Base-by-base conservation (phyloP, 2,329 filamentous ascomycete species). In the Colletotrichum sp. region DNA sequence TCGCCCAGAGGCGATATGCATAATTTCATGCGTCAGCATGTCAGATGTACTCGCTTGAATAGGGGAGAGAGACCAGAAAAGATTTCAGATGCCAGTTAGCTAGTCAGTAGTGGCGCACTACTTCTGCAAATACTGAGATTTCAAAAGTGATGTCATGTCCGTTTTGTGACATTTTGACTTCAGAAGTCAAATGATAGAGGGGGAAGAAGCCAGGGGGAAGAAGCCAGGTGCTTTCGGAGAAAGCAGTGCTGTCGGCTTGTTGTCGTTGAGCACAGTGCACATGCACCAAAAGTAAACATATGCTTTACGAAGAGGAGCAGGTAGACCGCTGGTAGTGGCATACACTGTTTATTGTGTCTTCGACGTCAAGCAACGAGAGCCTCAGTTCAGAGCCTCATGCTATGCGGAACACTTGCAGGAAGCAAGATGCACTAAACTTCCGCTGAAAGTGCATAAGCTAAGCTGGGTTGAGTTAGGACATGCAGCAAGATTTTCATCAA, bases 81-180 rank as follows among this genome's bases (percentile, higher is more conserved):
- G n/a, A 48, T 25, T 8, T 13, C 43, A 22, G n/a, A 52, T 13
- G 10, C 3, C n/a, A 22, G 10, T 22, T 25, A 52, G 43, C 10
- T 13, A 13, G n/a, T 22, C 43, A 13, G n/a, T 52, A 13, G n/a
- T 52, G 10, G n/a, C 5, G n/a, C 43, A 52, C n/a, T 13, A 22
- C 0, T 8, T 8, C 12, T 52, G n/a, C 43, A 25, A 22, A 13
- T 3, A 22, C 10, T 8, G 43, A 22, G n/a, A 8, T 22, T 52
- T 8, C 1, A 12, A n/a, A 9, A 0, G 18, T n/a, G 39, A n/a
- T 12, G 18, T 7, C 39, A 48, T 12, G 9, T 0, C 18, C 18
- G 18, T 48, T 48, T 48, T 48, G 18, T n/a, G 18, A 48, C 9
- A 43, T 43, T n/a, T 43, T 43, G 36, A n/a, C 3, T 48, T n/a